phyloP scores from a whole-genome alignment of 441 rosid genomes.

The Erodium texanum region DNA sequence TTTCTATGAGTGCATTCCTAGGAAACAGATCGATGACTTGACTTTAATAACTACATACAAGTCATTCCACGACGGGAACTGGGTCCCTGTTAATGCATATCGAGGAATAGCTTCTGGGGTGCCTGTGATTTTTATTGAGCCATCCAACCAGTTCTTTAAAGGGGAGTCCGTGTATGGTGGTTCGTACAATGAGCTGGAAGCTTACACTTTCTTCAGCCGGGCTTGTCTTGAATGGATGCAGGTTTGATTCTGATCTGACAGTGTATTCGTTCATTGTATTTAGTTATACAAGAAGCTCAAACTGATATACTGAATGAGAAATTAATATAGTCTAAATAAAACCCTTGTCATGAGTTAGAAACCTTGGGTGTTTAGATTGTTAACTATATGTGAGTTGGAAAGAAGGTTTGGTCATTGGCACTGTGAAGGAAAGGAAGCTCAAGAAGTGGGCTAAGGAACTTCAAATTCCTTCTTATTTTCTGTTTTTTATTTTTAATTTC shows the following conservation, averaged over 20 bases:
- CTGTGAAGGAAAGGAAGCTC: constrained; percentile 16
- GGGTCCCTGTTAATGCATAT: constrained; percentile 39
- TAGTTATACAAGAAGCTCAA: constrained; percentile 2
- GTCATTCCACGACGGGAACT: constrained; percentile 41
- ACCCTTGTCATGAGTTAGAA: not conserved
- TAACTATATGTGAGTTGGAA: constrained; percentile 1
- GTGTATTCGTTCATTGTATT: not conserved
- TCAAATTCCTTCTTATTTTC: not conserved
- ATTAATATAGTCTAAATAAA: not conserved
- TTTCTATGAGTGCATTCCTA: constrained; percentile 43
- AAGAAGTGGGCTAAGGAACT: constrained; percentile 8
- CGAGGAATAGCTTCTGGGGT: constrained; percentile 39
- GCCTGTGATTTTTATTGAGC: constrained; percentile 41
- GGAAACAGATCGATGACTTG: constrained; percentile 30
- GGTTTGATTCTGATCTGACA: constrained; percentile 22
- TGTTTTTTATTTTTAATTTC: not conserved
- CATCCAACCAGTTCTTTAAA: constrained; percentile 44
- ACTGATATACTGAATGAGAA: not conserved
- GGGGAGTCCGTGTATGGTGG: constrained; percentile 47
- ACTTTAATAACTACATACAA: constrained; percentile 25
- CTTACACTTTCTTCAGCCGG: constrained; percentile 45
- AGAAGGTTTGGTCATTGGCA: not conserved
- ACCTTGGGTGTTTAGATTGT: not conserved
- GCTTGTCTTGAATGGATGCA: constrained; percentile 68
- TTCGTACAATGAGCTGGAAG: constrained; percentile 48